A percentile compares a stretch with the other conserved stretches of the same genome.
Conservation (phyloP, 2,329 filamentous ascomycete species). For the Monilinia vaccinii-corymbosi region DNA sequence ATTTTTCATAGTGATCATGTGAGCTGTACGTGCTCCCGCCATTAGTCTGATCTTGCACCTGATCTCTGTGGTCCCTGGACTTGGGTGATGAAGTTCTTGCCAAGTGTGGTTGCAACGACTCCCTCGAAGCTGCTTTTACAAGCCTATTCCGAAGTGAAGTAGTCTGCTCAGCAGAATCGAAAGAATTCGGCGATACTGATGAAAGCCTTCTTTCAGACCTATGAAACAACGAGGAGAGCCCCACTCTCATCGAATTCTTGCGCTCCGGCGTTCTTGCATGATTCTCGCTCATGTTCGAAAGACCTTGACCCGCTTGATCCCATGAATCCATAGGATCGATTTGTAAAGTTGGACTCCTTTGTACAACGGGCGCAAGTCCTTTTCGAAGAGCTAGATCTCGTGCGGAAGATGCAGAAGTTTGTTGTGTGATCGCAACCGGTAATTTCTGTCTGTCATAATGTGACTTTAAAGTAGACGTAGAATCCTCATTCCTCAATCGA, state of each 20-base stretch:
- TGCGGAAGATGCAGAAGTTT: slow-evolving; percentile 35
- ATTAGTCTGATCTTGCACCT: neutral
- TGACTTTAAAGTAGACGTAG: slow-evolving; percentile 37
- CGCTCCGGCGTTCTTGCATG: slow-evolving; percentile 1
- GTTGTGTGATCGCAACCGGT: slow-evolving; percentile 33
- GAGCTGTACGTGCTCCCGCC: neutral
- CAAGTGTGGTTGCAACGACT: slow-evolving; percentile 23
- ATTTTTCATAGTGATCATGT: slow-evolving; percentile 25
- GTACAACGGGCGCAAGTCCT: slow-evolving; percentile 27
- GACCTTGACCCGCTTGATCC: neutral
- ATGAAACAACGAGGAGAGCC: slow-evolving; percentile 27
- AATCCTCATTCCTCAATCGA: slow-evolving; percentile 31
- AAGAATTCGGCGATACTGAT: slow-evolving; percentile 8
- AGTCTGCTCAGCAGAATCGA: slow-evolving; percentile 10
- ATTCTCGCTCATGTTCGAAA: neutral
- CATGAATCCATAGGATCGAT: slow-evolving; percentile 14
- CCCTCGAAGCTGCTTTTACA: slow-evolving; percentile 22
- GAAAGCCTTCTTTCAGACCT: slow-evolving; percentile 16
- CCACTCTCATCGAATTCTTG: slow-evolving; percentile 26
- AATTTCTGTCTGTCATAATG: slow-evolving; percentile 37
- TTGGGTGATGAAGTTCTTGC: slow-evolving; percentile 19
- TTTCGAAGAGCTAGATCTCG: slow-evolving; percentile 33
- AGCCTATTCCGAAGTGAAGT: slow-evolving; percentile 17
- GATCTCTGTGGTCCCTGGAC: slow-evolving; percentile 13
- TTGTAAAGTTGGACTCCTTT: slow-evolving; percentile 22